Percentiles rank a stretch among this genome's conserved stretches.
These are phyloP conservation scores for Cadophora sp. DNA, from an alignment of 2,329 filamentous ascomycete species.

Conservation along the genomic window DNA sequence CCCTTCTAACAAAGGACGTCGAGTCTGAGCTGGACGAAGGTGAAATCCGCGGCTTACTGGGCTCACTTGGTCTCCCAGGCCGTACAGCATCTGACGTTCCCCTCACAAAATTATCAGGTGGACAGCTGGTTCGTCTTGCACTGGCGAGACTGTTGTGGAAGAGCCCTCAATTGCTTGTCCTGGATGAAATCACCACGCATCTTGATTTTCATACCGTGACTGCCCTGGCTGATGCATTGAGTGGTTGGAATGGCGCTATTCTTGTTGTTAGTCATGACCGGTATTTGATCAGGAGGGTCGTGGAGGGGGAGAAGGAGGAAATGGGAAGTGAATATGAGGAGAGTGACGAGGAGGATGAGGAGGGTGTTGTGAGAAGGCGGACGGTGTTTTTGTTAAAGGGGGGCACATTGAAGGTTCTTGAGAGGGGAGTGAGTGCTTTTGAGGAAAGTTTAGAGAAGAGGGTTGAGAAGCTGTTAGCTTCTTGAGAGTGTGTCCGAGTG, in stretches of 20 bases:
- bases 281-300: slow-evolving; percentile 77
- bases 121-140: slow-evolving; percentile 82
- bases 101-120: slow-evolving; percentile 76
- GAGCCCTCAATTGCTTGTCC: slow-evolving; percentile 93
- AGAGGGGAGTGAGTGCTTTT: slow-evolving; percentile 69
- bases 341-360: slow-evolving; percentile 56
- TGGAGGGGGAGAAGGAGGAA: slow-evolving; percentile 64
- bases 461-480: slow-evolving; percentile 54
- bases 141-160: slow-evolving; percentile 97
- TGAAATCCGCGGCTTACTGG: slow-evolving; percentile 69
- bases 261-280: slow-evolving; percentile 83
- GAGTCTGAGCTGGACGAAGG: slow-evolving; percentile 66
- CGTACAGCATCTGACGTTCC: slow-evolving; percentile 76
- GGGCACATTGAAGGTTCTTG: slow-evolving; percentile 61
- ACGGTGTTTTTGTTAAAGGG: slow-evolving; percentile 65
- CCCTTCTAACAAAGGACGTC: slow-evolving; percentile 63
- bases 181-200: slow-evolving; percentile 97
- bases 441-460: slow-evolving; percentile 67
- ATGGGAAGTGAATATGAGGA: slow-evolving; percentile 51
- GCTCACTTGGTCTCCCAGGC: slow-evolving; percentile 73
- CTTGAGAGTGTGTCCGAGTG: not conserved
- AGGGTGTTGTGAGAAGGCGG: slow-evolving; percentile 56
- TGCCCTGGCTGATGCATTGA: slow-evolving; percentile 71
- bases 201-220: slow-evolving; percentile 83
- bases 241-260: slow-evolving; percentile 74